Conservation (phyloP, 2,329 filamentous ascomycete species). For the Fusarium piperis region DNA sequence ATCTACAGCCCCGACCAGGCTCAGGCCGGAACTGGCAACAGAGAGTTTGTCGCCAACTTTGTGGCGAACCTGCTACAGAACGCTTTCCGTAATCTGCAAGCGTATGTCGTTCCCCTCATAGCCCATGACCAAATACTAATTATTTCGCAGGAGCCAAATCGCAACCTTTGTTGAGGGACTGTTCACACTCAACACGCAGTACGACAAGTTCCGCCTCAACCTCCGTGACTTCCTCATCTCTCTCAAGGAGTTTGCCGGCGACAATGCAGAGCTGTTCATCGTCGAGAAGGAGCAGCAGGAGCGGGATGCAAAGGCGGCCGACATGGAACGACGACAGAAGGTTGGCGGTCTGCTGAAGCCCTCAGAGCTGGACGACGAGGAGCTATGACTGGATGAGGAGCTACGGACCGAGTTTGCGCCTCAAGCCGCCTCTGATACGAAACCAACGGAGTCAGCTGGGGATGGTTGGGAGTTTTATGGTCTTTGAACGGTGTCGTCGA, state of each 20-base stretch:
- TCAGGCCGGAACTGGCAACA: constrained; percentile 83
- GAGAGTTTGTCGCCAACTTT: constrained; percentile 89
- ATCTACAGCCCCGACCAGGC: constrained; percentile 90
- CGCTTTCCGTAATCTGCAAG: constrained; percentile 92
- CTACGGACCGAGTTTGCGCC: constrained; percentile 69
- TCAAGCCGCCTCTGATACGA: constrained; percentile 41
- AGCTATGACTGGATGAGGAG: constrained; percentile 84
- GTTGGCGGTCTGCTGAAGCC: constrained; percentile 96
- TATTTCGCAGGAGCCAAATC: constrained; percentile 76
- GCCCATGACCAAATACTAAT: constrained; percentile 47
- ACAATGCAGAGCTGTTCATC: constrained; percentile 92
- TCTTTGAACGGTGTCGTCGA: constrained; percentile 51
- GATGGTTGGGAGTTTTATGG: constrained; percentile 76
- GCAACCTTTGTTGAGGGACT: constrained; percentile 88
- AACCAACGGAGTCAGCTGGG: constrained; percentile 40
- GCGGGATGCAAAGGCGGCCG: constrained; percentile 83
- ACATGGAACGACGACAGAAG: constrained; percentile 92
- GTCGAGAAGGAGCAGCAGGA: constrained; percentile 96
- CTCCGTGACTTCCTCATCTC: constrained; percentile 97
- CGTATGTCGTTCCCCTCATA: constrained; percentile 64
- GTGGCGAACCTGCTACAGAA: constrained; percentile 85
- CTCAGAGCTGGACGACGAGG: constrained; percentile 92
- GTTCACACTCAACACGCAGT: constrained; percentile 87
- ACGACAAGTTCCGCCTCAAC: constrained; percentile 94
- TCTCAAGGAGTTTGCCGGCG: constrained; percentile 94